Evolutionary conservation across 2,329 filamentous ascomycete genomes (phyloP).

Genomic region (Phoma sp.): DNA sequence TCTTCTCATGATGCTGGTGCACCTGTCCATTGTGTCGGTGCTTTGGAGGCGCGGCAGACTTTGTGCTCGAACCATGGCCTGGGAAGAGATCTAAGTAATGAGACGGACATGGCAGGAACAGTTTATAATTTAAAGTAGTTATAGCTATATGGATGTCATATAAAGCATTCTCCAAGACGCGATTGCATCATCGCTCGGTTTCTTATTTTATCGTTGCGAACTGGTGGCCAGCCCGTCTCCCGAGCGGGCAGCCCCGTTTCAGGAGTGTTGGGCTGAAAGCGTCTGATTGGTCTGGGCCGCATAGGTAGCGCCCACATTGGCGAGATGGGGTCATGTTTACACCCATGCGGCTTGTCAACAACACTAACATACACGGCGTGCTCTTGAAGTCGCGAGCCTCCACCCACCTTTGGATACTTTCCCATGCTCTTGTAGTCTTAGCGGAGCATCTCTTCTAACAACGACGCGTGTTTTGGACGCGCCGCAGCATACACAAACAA

Average conservation of each 20-base stretch:
- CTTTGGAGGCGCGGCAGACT: constrained; percentile 39
- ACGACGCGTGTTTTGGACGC: constrained; percentile 37
- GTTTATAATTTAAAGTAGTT: background rate
- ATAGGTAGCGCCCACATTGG: constrained; percentile 6
- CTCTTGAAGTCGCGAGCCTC: constrained; percentile 11
- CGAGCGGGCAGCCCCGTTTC: constrained; percentile 18
- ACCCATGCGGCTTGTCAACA: constrained; percentile 20
- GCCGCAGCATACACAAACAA: constrained; percentile 29
- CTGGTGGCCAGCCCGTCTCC: constrained; percentile 9
- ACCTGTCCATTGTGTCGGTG: constrained; percentile 53
- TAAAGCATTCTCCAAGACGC: background rate
- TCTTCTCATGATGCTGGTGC: constrained; percentile 52
- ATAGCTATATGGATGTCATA: background rate
- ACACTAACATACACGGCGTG: constrained; percentile 16
- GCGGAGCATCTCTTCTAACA: constrained; percentile 39
- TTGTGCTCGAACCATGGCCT: constrained; percentile 41
- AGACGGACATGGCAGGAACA: background rate
- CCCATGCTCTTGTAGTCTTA: constrained; percentile 25
- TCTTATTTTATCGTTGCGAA: background rate
- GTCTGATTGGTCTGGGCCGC: constrained; percentile 17
- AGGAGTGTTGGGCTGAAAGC: constrained; percentile 12
- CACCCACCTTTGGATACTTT: constrained; percentile 24
- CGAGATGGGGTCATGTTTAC: constrained; percentile 13
- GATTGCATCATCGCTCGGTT: background rate
- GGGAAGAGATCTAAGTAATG: constrained; percentile 20